Conservation (phyloP, 768 basidiomycete species). For the Hericium alpestre region DNA sequence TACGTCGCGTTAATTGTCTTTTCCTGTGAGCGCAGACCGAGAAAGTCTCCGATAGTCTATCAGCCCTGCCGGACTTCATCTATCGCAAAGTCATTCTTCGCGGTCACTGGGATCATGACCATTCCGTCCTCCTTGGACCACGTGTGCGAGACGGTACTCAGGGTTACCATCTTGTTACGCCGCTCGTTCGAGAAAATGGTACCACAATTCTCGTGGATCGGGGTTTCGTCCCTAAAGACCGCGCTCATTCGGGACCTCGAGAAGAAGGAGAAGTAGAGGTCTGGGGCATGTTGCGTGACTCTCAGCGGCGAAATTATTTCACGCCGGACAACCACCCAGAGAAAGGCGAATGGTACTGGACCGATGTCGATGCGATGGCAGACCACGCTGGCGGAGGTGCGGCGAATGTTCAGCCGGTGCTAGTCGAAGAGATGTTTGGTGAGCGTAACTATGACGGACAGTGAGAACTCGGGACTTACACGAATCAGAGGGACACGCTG, state of each 20-base stretch:
- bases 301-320: constrained; percentile 64
- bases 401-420: constrained; percentile 73
- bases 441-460: constrained; percentile 17
- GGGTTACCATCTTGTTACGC: constrained; percentile 83
- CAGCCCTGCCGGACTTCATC: constrained; percentile 76
- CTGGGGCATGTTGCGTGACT: constrained; percentile 78
- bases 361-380: constrained; percentile 74
- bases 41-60: constrained; percentile 33
- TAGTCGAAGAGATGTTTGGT: constrained; percentile 90
- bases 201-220: constrained; percentile 86
- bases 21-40: constrained; percentile 10
- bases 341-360: constrained; percentile 86
- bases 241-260: constrained; percentile 26
- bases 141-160: constrained; percentile 80
- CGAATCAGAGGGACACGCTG: constrained; percentile 70
- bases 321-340: constrained; percentile 82
- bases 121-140: constrained; percentile 74
- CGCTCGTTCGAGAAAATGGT: constrained; percentile 68
- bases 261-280: constrained; percentile 54
- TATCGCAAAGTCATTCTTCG: constrained; percentile 75
- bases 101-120: constrained; percentile 72
- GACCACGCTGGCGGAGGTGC: constrained; percentile 62
- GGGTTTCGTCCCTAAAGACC: constrained; percentile 70
- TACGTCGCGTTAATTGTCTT: constrained; percentile 20
- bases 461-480: not conserved